Evolutionary conservation across 495 filamentous ascomycete species (phyloP).

Genomic region (Aspergillus bertholletiae): DNA sequence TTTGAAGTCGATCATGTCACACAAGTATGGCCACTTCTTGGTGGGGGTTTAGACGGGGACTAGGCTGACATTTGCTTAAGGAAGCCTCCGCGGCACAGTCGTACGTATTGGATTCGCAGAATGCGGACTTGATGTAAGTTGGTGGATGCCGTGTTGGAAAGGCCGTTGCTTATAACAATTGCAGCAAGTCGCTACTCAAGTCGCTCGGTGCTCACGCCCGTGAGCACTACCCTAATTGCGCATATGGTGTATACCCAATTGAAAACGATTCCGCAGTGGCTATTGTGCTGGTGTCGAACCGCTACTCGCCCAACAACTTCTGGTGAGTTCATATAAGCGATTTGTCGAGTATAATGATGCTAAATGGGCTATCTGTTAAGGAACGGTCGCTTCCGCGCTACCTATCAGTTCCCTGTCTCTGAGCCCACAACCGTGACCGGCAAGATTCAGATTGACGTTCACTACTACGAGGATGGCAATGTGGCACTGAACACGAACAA

Average conservation of each 20-base stretch:
- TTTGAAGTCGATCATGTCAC: slow-evolving; percentile 84
- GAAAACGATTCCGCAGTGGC: slow-evolving; percentile 73
- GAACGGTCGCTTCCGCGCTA: slow-evolving; percentile 94
- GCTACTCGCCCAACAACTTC: slow-evolving; percentile 96
- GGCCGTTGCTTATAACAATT: slow-evolving; percentile 1
- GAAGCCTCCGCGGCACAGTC: slow-evolving; percentile 82
- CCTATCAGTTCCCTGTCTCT: slow-evolving; percentile 67
- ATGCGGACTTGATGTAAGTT: slow-evolving; percentile 74
- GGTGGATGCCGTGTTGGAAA: not conserved
- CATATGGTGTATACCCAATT: slow-evolving; percentile 74
- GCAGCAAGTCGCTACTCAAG: slow-evolving; percentile 68
- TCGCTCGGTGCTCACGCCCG: slow-evolving; percentile 69
- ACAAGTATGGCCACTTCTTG: slow-evolving; percentile 46
- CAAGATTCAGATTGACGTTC: slow-evolving; percentile 62
- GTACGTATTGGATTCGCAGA: slow-evolving; percentile 72
- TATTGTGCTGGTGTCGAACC: slow-evolving; percentile 84
- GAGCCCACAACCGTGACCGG: slow-evolving; percentile 43
- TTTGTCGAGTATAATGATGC: not conserved
- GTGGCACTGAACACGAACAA: slow-evolving; percentile 87
- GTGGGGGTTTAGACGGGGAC: not conserved
- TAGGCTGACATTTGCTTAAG: slow-evolving; percentile 31
- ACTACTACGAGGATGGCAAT: slow-evolving; percentile 99
- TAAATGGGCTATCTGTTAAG: slow-evolving; percentile 30
- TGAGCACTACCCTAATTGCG: slow-evolving; percentile 85
- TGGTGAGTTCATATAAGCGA: slow-evolving; percentile 53